Evolutionary conservation across 2,329 filamentous ascomycete genomes (phyloP), one percentile per base, ranked within the genome.

Genomic region (Venturia carpophila): DNA sequence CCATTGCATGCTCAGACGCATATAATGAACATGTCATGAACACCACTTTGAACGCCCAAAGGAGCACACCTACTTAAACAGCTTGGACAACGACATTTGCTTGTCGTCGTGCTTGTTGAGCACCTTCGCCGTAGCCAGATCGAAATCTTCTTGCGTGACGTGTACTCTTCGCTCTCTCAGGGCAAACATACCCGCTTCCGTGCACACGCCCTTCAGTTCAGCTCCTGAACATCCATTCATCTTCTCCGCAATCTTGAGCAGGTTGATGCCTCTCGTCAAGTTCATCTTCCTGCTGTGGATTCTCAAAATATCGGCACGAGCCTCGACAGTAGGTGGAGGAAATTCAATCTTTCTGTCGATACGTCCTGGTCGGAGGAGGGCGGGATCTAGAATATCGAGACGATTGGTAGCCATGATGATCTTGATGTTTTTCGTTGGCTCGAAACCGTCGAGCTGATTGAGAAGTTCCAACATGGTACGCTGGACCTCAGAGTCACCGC

Each of bases 101-200:
- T 97, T 97, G 78, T 99, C 94, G 74, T 97, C 94, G 76, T 97
- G 94, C 84, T 97, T 97, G 86, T 99, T 97, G 75, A 99, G 84
- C 67, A 99, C 93, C 89, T 99, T 99, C 75, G 94, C 94, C 7
- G 94, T 99, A 42, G 94, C 94, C 68, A 99, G 84, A 77, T 99
- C 94, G 76, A 99, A 99, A 79, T 99, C 94, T 79, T 99, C 94
- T 77, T 99, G 94, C 45, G 94, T 99, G 70, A 99, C 94, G 76
- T 99, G 94, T 66, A 99, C 93, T 79, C 94, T 87, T 74, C 94
- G 84, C 80, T 99, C 94, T 71, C 94, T 87, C 69, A 99, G 83
- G 17, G 94, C 94, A 75, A 94, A 99, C 94, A 99, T 99, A 72
- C 94, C 94, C 2, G 94, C 92, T 78, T 99, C 94, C 58, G 94